Evolutionary conservation across 768 basidiomycete genomes (phyloP).

Genomic region (Lentinula lateritia): DNA sequence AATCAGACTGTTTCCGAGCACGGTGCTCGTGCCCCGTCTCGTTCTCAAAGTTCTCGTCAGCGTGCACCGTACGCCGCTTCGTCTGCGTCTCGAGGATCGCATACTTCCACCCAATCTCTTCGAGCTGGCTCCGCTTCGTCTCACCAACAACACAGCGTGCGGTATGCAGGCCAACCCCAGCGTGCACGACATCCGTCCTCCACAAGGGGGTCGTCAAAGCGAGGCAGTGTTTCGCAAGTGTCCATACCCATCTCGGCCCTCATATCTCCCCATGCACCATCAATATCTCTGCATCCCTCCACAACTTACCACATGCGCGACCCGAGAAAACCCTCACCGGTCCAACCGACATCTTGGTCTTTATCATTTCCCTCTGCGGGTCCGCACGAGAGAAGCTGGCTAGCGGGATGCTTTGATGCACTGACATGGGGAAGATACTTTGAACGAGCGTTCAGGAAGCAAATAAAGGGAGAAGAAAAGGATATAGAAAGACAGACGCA

Average conservation of each 20-base stretch:
- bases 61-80: neutral
- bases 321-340: constrained; percentile 35
- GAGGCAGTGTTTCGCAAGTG: constrained; percentile 1
- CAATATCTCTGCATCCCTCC: constrained; percentile 27
- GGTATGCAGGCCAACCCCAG: neutral
- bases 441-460: neutral
- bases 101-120: neutral
- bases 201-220: neutral
- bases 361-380: constrained; percentile 1
- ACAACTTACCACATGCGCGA: constrained; percentile 49
- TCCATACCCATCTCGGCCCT: constrained; percentile 15
- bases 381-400: neutral
- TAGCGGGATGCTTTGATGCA: neutral
- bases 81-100: neutral
- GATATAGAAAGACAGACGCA: neutral
- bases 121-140: neutral
- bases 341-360: constrained; percentile 1
- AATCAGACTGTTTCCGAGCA: neutral
- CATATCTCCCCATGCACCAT: constrained; percentile 45
- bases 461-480: neutral
- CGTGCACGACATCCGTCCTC: neutral
- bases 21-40: neutral
- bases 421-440: neutral
- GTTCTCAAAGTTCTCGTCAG: neutral
- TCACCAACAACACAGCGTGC: neutral